Conservation (phyloP, 176 grass and related monocot species). For the Triticum dicoccoides region DNA sequence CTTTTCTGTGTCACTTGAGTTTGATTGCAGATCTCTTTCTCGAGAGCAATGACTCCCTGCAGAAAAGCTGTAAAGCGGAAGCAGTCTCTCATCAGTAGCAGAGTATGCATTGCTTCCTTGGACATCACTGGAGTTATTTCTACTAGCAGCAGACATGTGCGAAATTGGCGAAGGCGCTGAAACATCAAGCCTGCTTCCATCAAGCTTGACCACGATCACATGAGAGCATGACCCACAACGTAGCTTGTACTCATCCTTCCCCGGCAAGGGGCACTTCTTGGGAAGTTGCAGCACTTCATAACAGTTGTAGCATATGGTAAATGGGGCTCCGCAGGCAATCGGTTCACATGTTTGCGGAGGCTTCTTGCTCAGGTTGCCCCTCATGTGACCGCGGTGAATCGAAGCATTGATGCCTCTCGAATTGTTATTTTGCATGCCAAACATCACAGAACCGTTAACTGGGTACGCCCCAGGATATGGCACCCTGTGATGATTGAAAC, state of each 20-base stretch:
- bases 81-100: constrained; percentile 35
- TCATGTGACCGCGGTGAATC: constrained; percentile 41
- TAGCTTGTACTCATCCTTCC: constrained; percentile 70
- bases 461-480: constrained; percentile 45
- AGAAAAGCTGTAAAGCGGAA: constrained; percentile 78
- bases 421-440: constrained; percentile 44
- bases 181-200: constrained; percentile 71
- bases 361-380: constrained; percentile 51
- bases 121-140: constrained; percentile 42
- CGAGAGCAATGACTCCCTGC: constrained; percentile 52
- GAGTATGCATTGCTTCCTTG: constrained; percentile 28
- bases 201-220: constrained; percentile 56
- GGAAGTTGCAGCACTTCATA: constrained; percentile 88
- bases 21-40: constrained; percentile 47
- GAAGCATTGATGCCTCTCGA: constrained; percentile 39
- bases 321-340: constrained; percentile 75
- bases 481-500: constrained; percentile 48
- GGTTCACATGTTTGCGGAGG: constrained; percentile 56
- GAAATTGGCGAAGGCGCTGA: constrained; percentile 57
- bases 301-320: constrained; percentile 88
- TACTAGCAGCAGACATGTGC: constrained; percentile 33
- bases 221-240: constrained; percentile 82
- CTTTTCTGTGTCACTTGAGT: constrained; percentile 53
- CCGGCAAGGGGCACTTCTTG: constrained; percentile 35
- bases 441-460: constrained; percentile 26